Conservation (phyloP, 441 rosid species). For the Macaranga tanarius region DNA sequence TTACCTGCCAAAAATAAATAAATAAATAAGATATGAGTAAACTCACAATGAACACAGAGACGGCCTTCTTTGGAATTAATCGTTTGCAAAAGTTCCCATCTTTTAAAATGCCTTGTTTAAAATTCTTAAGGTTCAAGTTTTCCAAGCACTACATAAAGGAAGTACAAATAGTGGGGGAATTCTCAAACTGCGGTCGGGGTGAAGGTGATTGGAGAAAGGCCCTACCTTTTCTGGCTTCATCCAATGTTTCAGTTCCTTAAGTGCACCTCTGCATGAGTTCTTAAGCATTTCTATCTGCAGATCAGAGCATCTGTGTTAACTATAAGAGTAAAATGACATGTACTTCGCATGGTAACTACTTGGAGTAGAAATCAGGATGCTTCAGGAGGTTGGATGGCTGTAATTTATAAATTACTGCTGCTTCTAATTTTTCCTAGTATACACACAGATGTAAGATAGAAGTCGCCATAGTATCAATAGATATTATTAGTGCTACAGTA, state of each 20-base stretch:
- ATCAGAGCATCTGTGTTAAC: constrained; percentile 21
- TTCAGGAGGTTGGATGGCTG: neutral
- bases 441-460: neutral
- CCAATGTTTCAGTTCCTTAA: constrained; percentile 63
- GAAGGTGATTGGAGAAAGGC: neutral
- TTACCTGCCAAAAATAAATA: constrained; percentile 42
- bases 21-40: constrained; percentile 10
- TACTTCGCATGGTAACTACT: neutral
- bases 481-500: neutral
- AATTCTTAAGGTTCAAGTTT: too few species aligned
- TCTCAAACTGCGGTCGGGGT: too few species aligned
- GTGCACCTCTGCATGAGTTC: constrained; percentile 44
- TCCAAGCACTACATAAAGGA: neutral
- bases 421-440: neutral
- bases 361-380: constrained; percentile 5
- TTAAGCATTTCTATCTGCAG: constrained; percentile 54
- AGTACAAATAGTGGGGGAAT: neutral
- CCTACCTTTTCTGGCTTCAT: constrained; percentile 61
- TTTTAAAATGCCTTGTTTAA: too few species aligned
- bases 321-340: neutral
- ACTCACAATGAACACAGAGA: neutral
- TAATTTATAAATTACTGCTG: neutral
- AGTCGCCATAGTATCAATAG: neutral
- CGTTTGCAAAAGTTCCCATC: too few species aligned
- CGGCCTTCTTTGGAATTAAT: too few species aligned